A percentile compares a stretch with the other conserved stretches of the same genome.
These are phyloP conservation scores for Boechera stricta DNA, from an alignment of 345 rosid species.

Conservation along the genomic window DNA sequence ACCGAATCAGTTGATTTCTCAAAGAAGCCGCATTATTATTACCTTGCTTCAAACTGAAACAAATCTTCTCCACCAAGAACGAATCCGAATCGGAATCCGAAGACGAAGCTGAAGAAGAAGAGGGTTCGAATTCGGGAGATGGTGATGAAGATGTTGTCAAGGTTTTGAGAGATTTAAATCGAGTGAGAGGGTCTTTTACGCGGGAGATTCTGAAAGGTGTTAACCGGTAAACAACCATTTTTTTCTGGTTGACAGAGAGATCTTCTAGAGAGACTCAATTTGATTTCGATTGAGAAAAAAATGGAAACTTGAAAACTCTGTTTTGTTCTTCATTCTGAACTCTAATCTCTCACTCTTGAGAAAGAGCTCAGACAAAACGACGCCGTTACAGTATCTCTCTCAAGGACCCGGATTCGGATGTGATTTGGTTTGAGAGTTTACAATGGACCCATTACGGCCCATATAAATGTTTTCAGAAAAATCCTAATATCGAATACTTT, in stretches of 20 bases:
- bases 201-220: constrained; percentile 24
- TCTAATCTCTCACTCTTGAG: neutral
- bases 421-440: too few species aligned
- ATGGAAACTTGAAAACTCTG: neutral
- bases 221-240: constrained; percentile 27
- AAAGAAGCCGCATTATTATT: constrained; percentile 41
- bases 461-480: too few species aligned
- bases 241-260: neutral
- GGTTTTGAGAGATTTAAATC: constrained; percentile 37
- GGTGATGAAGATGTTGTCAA: constrained; percentile 26
- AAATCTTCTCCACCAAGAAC: constrained; percentile 65
- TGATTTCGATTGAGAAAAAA: neutral
- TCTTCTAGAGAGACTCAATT: neutral
- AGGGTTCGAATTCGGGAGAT: constrained; percentile 24
- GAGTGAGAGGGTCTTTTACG: neutral
- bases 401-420: neutral
- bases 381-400: neutral
- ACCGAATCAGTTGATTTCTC: constrained; percentile 45
- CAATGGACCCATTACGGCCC: too few species aligned
- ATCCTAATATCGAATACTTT: too few species aligned
- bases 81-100: constrained; percentile 51
- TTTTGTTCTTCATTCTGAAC: neutral
- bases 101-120: constrained; percentile 20
- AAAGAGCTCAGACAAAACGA: neutral
- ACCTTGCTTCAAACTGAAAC: constrained; percentile 60